Conservation (phyloP, 768 basidiomycete genomes). For the Leucocoprinus sp. region DNA sequence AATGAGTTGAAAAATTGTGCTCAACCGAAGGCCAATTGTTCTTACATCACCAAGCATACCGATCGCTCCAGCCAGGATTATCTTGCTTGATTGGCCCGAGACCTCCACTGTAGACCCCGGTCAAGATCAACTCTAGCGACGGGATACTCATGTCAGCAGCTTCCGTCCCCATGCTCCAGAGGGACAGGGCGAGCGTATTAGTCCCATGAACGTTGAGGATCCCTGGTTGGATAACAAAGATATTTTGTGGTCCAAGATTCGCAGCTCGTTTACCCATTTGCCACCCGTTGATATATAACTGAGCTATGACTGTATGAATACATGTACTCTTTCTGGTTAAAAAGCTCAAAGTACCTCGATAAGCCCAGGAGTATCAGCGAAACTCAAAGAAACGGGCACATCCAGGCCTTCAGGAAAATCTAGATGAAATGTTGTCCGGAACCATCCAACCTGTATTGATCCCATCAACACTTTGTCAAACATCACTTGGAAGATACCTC, state of each 20-base stretch:
- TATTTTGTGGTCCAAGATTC: not conserved
- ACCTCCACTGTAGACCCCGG: not conserved
- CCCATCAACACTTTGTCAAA: not conserved
- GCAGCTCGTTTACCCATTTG: constrained; percentile 3
- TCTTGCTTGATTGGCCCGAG: not conserved
- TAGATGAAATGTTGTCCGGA: not conserved
- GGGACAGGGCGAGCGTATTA: not conserved
- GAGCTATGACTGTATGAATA: not conserved
- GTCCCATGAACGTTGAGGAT: not conserved
- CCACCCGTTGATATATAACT: constrained; percentile 2
- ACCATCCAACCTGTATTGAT: not conserved
- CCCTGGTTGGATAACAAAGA: not conserved
- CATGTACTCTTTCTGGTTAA: not conserved
- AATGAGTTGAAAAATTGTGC: too few species aligned
- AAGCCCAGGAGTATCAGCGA: not conserved
- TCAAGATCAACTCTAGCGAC: not conserved
- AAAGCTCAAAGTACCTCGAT: not conserved
- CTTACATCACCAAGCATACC: constrained; percentile 1
- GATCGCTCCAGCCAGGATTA: not conserved
- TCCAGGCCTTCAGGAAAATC: not conserved
- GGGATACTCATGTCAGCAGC: not conserved
- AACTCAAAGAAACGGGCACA: not conserved
- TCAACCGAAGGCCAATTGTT: too few species aligned
- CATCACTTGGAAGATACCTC: not conserved
- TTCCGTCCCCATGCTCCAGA: not conserved